Conservation (phyloP, 2,329 filamentous ascomycete genomes). For the Cladophialophora chaetospira region DNA sequence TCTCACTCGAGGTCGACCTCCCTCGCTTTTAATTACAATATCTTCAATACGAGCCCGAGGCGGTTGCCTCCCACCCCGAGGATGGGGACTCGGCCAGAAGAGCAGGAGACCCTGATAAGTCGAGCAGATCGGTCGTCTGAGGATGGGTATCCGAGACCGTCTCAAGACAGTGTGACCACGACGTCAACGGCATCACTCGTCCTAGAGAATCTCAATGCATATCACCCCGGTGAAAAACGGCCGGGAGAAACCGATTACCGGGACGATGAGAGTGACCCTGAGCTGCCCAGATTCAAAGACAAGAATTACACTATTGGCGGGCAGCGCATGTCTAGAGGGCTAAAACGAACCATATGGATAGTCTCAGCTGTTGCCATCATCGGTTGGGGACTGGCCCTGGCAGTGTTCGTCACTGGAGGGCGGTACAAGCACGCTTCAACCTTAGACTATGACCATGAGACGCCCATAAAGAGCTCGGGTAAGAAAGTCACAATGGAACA, state of each 20-base stretch:
- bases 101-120: slow-evolving; percentile 22
- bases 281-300: slow-evolving; percentile 31
- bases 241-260: slow-evolving; percentile 27
- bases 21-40: slow-evolving; percentile 23
- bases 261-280: slow-evolving; percentile 36
- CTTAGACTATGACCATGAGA: slow-evolving; percentile 36
- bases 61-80: slow-evolving; percentile 5
- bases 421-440: slow-evolving; percentile 38
- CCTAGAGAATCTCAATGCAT: slow-evolving; percentile 35
- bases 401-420: slow-evolving; percentile 45
- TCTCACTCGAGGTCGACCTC: slow-evolving; percentile 25
- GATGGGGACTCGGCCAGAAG: slow-evolving; percentile 18
- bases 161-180: slow-evolving; percentile 32
- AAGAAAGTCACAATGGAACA: slow-evolving; percentile 48
- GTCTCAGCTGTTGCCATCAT: slow-evolving; percentile 45
- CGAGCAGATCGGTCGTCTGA: slow-evolving; percentile 4
- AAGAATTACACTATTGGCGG: slow-evolving; percentile 19
- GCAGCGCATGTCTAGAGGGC: slow-evolving; percentile 35
- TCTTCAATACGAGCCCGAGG: slow-evolving; percentile 12
- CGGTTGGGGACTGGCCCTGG: slow-evolving; percentile 49
- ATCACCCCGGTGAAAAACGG: slow-evolving; percentile 13
- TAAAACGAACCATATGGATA: slow-evolving; percentile 44
- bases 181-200: slow-evolving; percentile 36
- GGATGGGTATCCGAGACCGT: slow-evolving; percentile 6
- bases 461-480: slow-evolving; percentile 41